Evolutionary conservation across 768 basidiomycete genomes (phyloP), one percentile per base, ranked within the genome.

Genomic region (Leccinum sublutescens): DNA sequence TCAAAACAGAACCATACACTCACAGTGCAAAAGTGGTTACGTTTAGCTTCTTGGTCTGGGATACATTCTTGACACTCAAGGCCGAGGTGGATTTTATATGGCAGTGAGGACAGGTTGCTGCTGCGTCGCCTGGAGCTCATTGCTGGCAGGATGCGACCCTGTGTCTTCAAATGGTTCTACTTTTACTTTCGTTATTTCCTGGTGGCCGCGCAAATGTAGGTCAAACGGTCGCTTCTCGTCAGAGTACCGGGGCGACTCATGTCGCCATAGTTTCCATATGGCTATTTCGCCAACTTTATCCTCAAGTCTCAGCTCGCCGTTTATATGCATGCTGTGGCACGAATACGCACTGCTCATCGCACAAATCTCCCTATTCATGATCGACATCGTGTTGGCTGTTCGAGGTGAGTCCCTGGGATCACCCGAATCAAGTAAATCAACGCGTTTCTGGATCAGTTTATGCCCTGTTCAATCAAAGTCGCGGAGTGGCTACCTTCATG

Each of bases 401-500:
- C 66, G 71, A 52, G 64, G 73, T 73, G 19, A 47, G 73, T 9
- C 17, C 43, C 17, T 8, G 4, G 15, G 17, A 31, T 34, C 23
- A 43, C 12, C 52, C 23, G 14, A 8, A 11, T 1, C 11, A 12
- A 3, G 11, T 23, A 47, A n/a, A 31, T 34, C 15, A 29, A 27
- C 19, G 15, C 2, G 31, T 29, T 43, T 52, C n/a, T 25, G 36
- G 21, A 33, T 31, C n/a, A 68, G 68, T 70, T 7, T 67, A 54
- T 54, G 64, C 62, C 0, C 40, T 71, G 5, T 82, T 78, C 60
- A 75, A 79, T 57, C 74, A 71, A 15, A 73, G 73, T 54, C 62
- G 54, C n/a, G 55, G 38, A 40, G 60, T 80, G 29, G 68, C 66
- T 14, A 36, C 62, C 25, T 52, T 64, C n/a, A 43, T 68, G n/a